These are phyloP conservation scores for Cordyceps tenuipes DNA, from an alignment of 2,329 filamentous ascomycete species.

Conservation along the genomic window DNA sequence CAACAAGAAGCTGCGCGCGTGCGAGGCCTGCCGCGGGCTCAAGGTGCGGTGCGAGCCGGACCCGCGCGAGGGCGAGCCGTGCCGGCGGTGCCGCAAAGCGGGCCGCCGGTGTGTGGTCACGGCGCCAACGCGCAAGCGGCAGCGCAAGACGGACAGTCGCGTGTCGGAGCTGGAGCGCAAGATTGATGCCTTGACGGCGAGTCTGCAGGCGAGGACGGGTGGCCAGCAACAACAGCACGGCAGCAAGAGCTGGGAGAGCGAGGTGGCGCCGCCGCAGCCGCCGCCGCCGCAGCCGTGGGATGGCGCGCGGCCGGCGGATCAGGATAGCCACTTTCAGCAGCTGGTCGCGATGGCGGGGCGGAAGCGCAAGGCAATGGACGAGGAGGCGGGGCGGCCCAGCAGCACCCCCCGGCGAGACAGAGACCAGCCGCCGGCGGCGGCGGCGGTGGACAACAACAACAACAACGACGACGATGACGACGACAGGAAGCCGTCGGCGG, in stretches of 20 bases:
- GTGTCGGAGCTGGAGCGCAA: constrained; percentile 89
- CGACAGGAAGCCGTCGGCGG: constrained; percentile 4
- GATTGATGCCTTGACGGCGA: constrained; percentile 80
- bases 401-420: too few relatives aligned
- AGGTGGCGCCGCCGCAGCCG: background rate
- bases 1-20: constrained; percentile 63
- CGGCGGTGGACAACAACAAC: background rate
- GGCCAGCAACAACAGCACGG: background rate
- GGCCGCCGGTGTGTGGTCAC: constrained; percentile 71
- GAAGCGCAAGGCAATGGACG: constrained; percentile 23
- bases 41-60: constrained; percentile 84
- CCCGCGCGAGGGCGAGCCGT: constrained; percentile 50
- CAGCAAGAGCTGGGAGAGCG: background rate
- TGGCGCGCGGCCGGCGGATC: background rate
- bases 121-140: constrained; percentile 64
- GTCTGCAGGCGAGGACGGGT: constrained; percentile 48
- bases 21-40: constrained; percentile 65
- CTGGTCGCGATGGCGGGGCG: constrained; percentile 16
- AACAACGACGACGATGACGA: background rate
- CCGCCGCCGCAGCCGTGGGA: background rate
- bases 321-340: constrained; percentile 10
- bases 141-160: constrained; percentile 85
- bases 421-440: too few relatives aligned
- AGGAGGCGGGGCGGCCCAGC: background rate
- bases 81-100: constrained; percentile 72